phyloP scores from a whole-genome alignment of 164 flowering plant species.

The Stephania japonica region DNA sequence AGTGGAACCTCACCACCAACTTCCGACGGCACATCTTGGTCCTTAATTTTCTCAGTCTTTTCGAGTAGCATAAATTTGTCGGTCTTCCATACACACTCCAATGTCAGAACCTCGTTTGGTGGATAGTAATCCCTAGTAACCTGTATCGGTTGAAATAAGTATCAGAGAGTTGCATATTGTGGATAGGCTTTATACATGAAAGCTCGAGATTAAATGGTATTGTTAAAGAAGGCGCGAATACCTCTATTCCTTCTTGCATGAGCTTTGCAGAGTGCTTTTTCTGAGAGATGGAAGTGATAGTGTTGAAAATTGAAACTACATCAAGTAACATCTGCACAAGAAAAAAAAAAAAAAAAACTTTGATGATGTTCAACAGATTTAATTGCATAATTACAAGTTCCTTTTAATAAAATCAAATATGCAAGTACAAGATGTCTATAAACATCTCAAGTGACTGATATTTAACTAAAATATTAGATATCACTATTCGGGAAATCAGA shows the following conservation, averaged over 20 bases:
- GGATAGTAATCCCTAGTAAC: slow-evolving; percentile 10
- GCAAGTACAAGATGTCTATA: no score
- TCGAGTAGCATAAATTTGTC: slow-evolving; percentile 64
- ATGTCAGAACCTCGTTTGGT: slow-evolving; percentile 20
- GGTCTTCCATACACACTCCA: slow-evolving; percentile 61
- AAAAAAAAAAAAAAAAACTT: background rate
- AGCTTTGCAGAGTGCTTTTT: background rate
- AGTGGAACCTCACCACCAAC: slow-evolving; percentile 16
- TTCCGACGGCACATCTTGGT: slow-evolving; percentile 16
- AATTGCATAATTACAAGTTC: no score
- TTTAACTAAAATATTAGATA: no score
- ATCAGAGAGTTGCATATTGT: background rate
- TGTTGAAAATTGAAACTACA: slow-evolving; percentile 13
- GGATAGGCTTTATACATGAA: background rate
- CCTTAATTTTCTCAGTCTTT: slow-evolving; percentile 24
- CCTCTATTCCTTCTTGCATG: slow-evolving; percentile 8
- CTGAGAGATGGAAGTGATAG: slow-evolving; percentile 1
- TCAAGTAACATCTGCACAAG: slow-evolving; percentile 9
- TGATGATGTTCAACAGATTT: no score
- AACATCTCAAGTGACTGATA: no score
- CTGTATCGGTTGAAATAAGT: background rate
- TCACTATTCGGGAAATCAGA: no score
- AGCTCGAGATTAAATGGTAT: background rate
- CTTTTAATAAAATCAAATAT: no score
- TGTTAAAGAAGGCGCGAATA: background rate